Conservation (phyloP, 1,284 basidiomycete genomes). For the Ceratobasidium sp. region DNA sequence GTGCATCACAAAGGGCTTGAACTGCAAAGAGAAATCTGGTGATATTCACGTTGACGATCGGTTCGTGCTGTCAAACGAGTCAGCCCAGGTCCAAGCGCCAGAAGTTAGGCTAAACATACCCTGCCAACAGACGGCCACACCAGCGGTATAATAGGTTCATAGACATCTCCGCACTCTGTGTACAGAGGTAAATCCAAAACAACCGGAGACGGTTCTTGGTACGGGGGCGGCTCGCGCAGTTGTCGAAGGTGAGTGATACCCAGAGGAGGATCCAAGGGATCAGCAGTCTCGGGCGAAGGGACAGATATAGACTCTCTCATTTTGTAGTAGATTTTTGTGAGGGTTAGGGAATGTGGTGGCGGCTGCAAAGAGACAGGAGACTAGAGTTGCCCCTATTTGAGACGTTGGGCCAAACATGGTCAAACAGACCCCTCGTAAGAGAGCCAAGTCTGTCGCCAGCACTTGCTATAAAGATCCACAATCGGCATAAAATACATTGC, state of each 20-base stretch:
- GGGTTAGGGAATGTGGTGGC: conserved; percentile 7
- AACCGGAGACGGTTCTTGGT: not conserved
- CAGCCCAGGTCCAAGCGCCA: not conserved
- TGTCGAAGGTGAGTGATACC: conserved; percentile 10
- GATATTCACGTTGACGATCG: conserved; percentile 3
- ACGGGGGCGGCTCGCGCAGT: not conserved
- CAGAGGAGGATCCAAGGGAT: not conserved
- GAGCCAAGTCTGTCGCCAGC: not conserved
- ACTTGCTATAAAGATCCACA: too few species aligned
- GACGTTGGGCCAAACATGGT: not conserved
- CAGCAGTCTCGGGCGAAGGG: not conserved
- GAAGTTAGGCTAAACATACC: not conserved
- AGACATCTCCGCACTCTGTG: not conserved
- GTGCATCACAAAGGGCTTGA: not conserved
- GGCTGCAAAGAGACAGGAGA: not conserved
- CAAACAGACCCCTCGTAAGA: not conserved
- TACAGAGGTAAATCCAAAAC: not conserved
- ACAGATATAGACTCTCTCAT: not conserved
- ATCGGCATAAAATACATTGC: too few species aligned
- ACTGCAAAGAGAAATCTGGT: conserved; percentile 15
- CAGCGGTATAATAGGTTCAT: not conserved
- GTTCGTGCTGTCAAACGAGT: not conserved
- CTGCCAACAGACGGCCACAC: conserved; percentile 20
- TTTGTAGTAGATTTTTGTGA: not conserved
- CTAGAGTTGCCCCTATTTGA: conserved; percentile 3